Evolutionary conservation across 768 basidiomycete genomes (phyloP).

Genomic region (Tulasnella sp.): DNA sequence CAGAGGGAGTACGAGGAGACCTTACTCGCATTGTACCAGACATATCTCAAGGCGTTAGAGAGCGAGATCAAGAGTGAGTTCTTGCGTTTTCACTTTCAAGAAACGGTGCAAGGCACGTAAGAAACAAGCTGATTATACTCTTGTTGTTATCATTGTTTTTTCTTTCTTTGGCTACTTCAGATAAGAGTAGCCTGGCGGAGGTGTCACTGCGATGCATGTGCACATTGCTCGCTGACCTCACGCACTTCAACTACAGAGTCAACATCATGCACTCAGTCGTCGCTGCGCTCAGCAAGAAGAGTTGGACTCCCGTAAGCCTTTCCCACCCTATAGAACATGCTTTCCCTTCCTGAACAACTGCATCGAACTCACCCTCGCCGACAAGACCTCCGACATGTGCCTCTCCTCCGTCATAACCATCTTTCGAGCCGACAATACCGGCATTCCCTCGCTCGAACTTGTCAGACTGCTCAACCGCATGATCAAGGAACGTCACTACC

Average conservation of each 20-base stretch:
- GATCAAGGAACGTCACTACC: constrained; percentile 87
- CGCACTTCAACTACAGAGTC: constrained; percentile 93
- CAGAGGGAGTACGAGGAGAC: constrained; percentile 96
- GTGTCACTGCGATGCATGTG: constrained; percentile 78
- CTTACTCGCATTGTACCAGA: constrained; percentile 76
- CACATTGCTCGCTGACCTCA: constrained; percentile 65
- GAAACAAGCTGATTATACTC: not conserved
- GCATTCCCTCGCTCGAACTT: constrained; percentile 70
- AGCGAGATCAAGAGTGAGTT: constrained; percentile 69
- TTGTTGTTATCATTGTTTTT: constrained; percentile 22
- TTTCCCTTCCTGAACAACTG: constrained; percentile 4
- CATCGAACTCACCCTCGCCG: constrained; percentile 6
- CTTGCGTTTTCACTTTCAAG: no score
- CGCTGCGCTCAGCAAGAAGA: constrained; percentile 66
- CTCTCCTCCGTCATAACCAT: constrained; percentile 69
- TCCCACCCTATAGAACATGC: not conserved
- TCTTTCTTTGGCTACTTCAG: constrained; percentile 36
- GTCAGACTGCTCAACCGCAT: constrained; percentile 89
- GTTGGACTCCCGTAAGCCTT: constrained; percentile 73
- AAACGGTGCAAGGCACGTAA: no score
- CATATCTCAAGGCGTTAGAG: constrained; percentile 77
- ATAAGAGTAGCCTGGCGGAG: constrained; percentile 52
- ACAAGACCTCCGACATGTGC: constrained; percentile 76
- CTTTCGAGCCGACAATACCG: constrained; percentile 72
- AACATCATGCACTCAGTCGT: constrained; percentile 88